These are phyloP conservation scores for Myxozyma sirexii DNA, from an alignment of 805 yeast species.

Conservation along the genomic window DNA sequence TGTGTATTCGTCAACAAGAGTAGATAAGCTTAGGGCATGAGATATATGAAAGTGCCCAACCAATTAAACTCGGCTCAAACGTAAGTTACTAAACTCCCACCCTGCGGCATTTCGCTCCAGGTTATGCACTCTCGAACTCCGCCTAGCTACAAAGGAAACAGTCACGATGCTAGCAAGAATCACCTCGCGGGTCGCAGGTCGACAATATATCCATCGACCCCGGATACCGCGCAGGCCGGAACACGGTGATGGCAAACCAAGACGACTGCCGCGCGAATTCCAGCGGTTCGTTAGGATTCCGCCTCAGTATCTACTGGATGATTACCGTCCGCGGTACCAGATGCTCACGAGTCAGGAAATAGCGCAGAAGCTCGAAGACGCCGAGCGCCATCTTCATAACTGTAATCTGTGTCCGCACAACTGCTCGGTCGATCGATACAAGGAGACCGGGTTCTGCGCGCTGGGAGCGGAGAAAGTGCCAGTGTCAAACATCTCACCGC, in stretches of 20 bases:
- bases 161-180: no score
- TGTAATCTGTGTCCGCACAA: constrained; percentile 34
- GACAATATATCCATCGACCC: no score
- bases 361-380: constrained; percentile 17
- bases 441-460: constrained; percentile 32
- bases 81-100: no score
- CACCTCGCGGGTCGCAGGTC: no score
- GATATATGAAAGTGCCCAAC: no score
- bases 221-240: no score
- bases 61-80: no score
- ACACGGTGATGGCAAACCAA: neutral
- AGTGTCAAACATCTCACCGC: constrained; percentile 33
- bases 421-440: constrained; percentile 32
- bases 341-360: constrained; percentile 12
- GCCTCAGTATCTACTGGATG: constrained; percentile 34
- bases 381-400: constrained; percentile 22
- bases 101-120: no score
- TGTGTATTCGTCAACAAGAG: no score
- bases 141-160: no score
- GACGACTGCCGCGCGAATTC: neutral
- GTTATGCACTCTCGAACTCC: no score
- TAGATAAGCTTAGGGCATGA: no score
- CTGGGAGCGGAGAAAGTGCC: constrained; percentile 31
- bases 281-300: constrained; percentile 29
- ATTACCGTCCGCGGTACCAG: constrained; percentile 28